Base-by-base conservation (phyloP, 129 eudicot genomes). In the Escallonia rubra region DNA sequence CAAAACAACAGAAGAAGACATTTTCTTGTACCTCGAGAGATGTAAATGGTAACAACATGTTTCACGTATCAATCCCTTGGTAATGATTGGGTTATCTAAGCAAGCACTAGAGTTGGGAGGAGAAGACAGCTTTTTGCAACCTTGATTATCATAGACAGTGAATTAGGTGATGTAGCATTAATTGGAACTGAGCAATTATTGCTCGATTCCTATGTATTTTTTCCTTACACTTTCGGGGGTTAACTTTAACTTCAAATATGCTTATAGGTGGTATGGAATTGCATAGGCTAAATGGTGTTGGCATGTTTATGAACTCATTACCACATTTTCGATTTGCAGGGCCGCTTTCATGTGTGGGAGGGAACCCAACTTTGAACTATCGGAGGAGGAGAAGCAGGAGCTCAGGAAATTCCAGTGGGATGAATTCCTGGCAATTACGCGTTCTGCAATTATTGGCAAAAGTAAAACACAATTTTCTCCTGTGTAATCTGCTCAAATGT, bases 281-380 rank as follows among this genome's bases (percentile, higher is more conserved):
- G 10, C 10, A 9, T 46, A 5, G 50, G 10, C 8, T 46, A 46
- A 46, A 58, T 23, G 12, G 38, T 34, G 6, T 16, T 6, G n/a
- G n/a, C 11, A 43, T n/a, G 54, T 43, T 44, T 43, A 63, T 7
- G 45, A 63, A 15, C 54, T 63, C 15, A 9, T 41, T 15, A 46
- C 69, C 10, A 1, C n/a, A 7, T 43, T 69, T 61, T 54, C 54
- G 39, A 57, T 49, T 44, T 78, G 80, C 83, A 93, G 99, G 80
- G 99, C 99, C 62, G 99, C 99, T 63, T 89, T 84, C 71, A 84
- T 86, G 92, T 86, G 99, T 56, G 96, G 99, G 58, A 84, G 99
- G 80, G 99, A 89, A 59, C 92, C 99, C 10, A 93, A 93, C 79
- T 86, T 84, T 67, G 95, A 93, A 60, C 86, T 93, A 57, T 72